Base-by-base conservation (phyloP, 768 basidiomycete genomes). In the Phanerochaete sordida region DNA sequence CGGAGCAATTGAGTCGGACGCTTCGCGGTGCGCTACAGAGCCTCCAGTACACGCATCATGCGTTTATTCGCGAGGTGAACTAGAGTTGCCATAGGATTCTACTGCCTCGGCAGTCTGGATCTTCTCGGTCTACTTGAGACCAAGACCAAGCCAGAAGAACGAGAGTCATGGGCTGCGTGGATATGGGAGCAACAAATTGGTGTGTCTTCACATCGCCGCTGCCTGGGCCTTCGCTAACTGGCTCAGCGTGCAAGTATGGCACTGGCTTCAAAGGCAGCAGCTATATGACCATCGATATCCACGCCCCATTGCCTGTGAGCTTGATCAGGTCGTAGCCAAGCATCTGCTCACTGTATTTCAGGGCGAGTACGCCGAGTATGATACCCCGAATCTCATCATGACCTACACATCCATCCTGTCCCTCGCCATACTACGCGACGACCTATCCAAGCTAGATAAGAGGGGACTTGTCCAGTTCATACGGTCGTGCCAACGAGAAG, bases 351-450 rank as follows among this genome's bases (percentile, higher is more conserved):
- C 33, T 33, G n/a, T 51, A 7, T 7, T 23, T 6, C 63, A 76
- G 75, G 68, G 64, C 23, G 67, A 72, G 26, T 78, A 82, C 64
- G 72, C 76, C 11, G 78, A 81, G 35, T 84, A 85, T 68, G 83
- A 90, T 63, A 80, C 82, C 19, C 90, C 92, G 0, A 90, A 98
- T 71, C 76, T 98, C 16, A 93, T 97, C 57, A 91, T 94, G 82
- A 95, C 95, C 8, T 99, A 98, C 68, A 93, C 94, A 1, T 93
- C 95, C 0, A 70, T 99, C 12, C 75, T 97, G 3, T 82, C 84
- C 0, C 86, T 99, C 12, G 84, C 89, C 0, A 88, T 97, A 62
- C 80, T 99, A 26, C 82, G 90, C n/a, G 96, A 97, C 68, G 86
- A 92, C 64, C 88, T 95, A 66, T 72, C 81, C 33, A 76, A 75